These are phyloP conservation scores for Paracoccidioides brasiliensis DNA, from an alignment of 2,329 filamentous ascomycete genomes.

Conservation along the genomic window DNA sequence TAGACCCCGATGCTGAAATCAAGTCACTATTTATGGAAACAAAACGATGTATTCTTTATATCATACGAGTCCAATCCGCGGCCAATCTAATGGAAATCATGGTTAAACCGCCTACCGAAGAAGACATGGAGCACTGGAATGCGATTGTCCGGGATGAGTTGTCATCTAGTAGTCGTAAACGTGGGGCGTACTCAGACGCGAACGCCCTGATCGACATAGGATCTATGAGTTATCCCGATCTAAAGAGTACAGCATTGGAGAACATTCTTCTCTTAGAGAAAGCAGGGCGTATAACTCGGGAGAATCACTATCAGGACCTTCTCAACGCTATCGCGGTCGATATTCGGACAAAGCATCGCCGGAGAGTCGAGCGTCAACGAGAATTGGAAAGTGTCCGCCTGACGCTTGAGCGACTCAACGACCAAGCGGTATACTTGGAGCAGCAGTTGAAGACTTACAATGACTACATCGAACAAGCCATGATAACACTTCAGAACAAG, in stretches of 20 bases:
- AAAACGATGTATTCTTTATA: conserved; percentile 92
- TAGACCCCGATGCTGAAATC: conserved; percentile 79
- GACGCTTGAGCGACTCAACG: conserved; percentile 36
- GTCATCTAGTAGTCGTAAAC: conserved; percentile 50
- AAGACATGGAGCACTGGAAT: conserved; percentile 85
- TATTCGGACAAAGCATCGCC: conserved; percentile 90
- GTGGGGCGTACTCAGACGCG: conserved; percentile 77
- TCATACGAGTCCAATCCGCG: conserved; percentile 90
- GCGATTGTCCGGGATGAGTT: conserved; percentile 72
- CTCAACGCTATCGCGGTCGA: conserved; percentile 93
- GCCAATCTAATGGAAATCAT: conserved; percentile 89
- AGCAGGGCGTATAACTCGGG: conserved; percentile 66
- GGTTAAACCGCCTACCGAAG: conserved; percentile 70
- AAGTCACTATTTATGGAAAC: conserved; percentile 97
- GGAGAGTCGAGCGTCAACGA: conserved; percentile 78
- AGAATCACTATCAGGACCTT: conserved; percentile 95
- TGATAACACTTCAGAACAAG: conserved; percentile 92
- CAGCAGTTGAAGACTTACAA: conserved; percentile 96
- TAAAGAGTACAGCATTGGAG: conserved; percentile 86
- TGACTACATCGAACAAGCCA: conserved; percentile 97
- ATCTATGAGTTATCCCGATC: conserved; percentile 74
- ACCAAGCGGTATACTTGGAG: conserved; percentile 77
- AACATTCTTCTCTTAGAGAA: conserved; percentile 86
- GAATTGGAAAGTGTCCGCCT: conserved; percentile 57
- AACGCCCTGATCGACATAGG: conserved; percentile 79